Percentiles rank a stretch among this genome's conserved stretches.
Conservation (phyloP, 345 rosid species). For the Moringa oleifera region DNA sequence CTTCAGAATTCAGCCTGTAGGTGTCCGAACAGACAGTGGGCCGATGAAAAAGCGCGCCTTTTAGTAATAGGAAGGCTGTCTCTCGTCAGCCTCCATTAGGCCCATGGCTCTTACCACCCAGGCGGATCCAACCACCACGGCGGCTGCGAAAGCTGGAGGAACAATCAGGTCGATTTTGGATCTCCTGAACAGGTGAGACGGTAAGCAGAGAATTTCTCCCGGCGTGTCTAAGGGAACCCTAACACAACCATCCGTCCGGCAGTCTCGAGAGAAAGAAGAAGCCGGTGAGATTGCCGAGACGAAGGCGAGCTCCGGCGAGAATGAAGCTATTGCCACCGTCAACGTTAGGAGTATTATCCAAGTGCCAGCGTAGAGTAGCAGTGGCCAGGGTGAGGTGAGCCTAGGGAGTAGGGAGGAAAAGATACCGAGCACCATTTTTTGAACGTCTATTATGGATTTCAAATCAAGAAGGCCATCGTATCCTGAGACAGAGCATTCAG, state of each 20-base stretch:
- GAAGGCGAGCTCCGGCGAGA: slow-evolving; percentile 72
- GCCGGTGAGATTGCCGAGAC: slow-evolving; percentile 55
- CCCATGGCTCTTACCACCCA: slow-evolving; percentile 62
- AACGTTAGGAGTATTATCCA: slow-evolving; percentile 68
- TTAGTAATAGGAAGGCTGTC: no score
- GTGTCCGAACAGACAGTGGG: no score
- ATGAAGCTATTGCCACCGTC: slow-evolving; percentile 67
- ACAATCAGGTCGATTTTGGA: slow-evolving; percentile 60
- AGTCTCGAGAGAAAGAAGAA: slow-evolving; percentile 43
- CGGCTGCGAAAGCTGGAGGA: slow-evolving; percentile 83
- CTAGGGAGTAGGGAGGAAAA: slow-evolving; percentile 29
- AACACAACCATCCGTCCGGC: slow-evolving; percentile 37
- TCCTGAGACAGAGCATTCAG: no score
- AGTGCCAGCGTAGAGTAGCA: slow-evolving; percentile 56
- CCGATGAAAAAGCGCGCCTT: no score
- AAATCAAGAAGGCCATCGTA: no score
- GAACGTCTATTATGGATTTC: no score
- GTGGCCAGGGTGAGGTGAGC: slow-evolving; percentile 46
- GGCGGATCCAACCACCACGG: slow-evolving; percentile 73
- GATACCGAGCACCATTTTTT: slow-evolving; percentile 19
- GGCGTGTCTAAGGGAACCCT: slow-evolving; percentile 65
- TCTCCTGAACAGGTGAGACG: slow-evolving; percentile 46
- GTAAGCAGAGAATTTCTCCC: slow-evolving; percentile 58
- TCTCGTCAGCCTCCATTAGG: slow-evolving; percentile 60
- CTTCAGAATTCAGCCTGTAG: no score